Base-by-base conservation (phyloP, 2,329 filamentous ascomycete species). In the Blastomyces parvus region DNA sequence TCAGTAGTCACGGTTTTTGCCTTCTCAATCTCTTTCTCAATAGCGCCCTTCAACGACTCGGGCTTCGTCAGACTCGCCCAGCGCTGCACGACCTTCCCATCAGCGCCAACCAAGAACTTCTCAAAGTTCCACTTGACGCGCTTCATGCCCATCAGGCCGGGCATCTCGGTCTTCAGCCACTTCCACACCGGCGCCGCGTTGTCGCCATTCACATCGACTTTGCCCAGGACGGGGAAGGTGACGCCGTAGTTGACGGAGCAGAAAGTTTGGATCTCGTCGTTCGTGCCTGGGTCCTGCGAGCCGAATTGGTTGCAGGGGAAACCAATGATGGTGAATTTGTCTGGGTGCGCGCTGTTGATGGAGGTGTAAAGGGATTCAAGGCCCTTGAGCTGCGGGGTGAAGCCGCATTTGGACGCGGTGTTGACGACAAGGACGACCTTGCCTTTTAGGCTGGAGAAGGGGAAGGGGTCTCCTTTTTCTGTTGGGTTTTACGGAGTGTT, bases 281-380 rank as follows among this genome's bases (percentile, higher is more conserved):
- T 83, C 76, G 81, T 82, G 71, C 90, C 91, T 38, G 93, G 93
- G 74, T 97, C 94, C 79, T 99, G 94, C 69, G 79, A 78, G 72
- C 87, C 90, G 78, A 99, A 99, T 79, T 99, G 94, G 83, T 97
- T 99, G 87, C 93, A 97, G 64, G 94, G 94, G 81, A 99, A 97
- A 71, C 92, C 94, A 73, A 99, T 83, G 79, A 99, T 86, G 72
- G 86, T 82, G 75, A 99, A 94, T 72, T 91, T 83, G 68, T 90
- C 86, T 40, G 82, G 83, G 81, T 95, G 81, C 72, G 85, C 82
- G 68, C 81, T 81, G 70, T 85, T 86, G 74, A 97, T 72, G 64
- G 81, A 78, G 77, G 96, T 89, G 85, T 96, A 96, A 67, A 99
- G 85, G 73, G 85, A 88, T 81, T 99, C 92, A 60, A 99, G 89